phyloP scores from a whole-genome alignment of 306 rosid species.

The Glycyrrhiza uralensis region DNA sequence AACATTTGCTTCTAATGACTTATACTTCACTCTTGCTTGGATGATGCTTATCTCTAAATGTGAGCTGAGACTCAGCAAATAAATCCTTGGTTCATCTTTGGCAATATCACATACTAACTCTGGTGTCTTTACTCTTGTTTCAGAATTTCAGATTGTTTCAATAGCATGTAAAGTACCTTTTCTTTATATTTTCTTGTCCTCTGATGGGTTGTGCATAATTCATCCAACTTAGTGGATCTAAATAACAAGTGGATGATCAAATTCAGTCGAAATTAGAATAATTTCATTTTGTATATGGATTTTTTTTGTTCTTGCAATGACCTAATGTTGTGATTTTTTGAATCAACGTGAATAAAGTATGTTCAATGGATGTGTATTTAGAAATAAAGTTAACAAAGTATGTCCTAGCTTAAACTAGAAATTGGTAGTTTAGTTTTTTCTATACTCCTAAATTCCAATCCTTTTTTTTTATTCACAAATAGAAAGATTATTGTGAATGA shows the following conservation, averaged over 20 bases:
- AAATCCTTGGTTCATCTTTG: not conserved
- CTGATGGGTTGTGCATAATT: not conserved
- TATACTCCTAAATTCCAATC: no score
- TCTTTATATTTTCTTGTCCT: not conserved
- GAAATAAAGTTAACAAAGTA: no score
- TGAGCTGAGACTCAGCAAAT: not conserved
- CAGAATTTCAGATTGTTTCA: not conserved
- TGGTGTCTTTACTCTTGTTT: not conserved
- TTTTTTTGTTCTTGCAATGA: no score
- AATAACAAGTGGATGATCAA: not conserved
- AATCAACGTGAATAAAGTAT: no score
- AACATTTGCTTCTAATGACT: not conserved
- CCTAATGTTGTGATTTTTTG: no score
- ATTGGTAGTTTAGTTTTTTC: no score
- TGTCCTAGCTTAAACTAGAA: no score
- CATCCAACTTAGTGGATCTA: not conserved
- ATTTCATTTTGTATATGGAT: no score
- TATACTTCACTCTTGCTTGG: not conserved
- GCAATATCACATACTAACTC: not conserved
- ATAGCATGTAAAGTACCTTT: not conserved
- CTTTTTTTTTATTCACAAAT: no score
- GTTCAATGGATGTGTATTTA: no score
- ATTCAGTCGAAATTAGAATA: constrained; percentile 1
- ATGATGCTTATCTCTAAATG: not conserved
- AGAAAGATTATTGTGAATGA: no score